These are phyloP conservation scores for Dipodascopsis tothii DNA, from an alignment of 805 yeast species.

Conservation along the genomic window DNA sequence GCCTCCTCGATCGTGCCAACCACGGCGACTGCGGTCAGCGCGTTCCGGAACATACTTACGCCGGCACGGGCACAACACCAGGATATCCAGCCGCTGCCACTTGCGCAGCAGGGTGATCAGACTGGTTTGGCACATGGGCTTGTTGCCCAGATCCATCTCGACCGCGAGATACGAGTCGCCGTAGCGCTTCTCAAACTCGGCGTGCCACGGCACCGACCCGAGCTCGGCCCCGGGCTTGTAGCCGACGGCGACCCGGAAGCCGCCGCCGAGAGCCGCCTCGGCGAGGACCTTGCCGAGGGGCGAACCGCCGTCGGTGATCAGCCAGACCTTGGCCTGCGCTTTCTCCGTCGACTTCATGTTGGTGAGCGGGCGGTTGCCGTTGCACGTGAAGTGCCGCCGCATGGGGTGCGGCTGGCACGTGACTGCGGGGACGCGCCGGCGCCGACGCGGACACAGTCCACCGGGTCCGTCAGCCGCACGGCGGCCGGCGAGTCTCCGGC, in stretches of 20 bases:
- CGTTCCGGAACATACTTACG: too few species aligned
- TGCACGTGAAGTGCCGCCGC: too few species aligned
- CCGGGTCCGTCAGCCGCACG: too few species aligned
- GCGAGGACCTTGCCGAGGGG: slow-evolving; percentile 22
- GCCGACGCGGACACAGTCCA: too few species aligned
- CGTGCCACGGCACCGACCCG: background rate
- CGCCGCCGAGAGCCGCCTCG: slow-evolving; percentile 10
- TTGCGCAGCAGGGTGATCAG: slow-evolving; percentile 11
- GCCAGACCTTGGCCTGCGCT: slow-evolving; percentile 21
- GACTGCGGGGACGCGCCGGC: too few species aligned
- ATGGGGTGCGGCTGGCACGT: too few species aligned
- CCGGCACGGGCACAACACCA: slow-evolving; percentile 4
- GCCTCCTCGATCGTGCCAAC: slow-evolving; percentile 24
- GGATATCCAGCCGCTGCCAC: slow-evolving; percentile 22
- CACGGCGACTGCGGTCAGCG: slow-evolving; percentile 5
- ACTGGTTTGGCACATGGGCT: slow-evolving; percentile 24
- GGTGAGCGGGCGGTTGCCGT: too few species aligned
- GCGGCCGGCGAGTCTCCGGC: too few species aligned
- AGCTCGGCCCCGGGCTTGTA: slow-evolving; percentile 9
- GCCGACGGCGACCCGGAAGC: slow-evolving; percentile 19
- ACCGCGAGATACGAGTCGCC: slow-evolving; percentile 12
- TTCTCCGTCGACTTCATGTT: too few species aligned
- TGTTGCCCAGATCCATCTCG: slow-evolving; percentile 22
- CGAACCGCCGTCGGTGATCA: slow-evolving; percentile 19
- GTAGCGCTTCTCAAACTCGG: slow-evolving; percentile 1